A percentile compares a stretch with the other conserved stretches of the same genome.
These are phyloP conservation scores for Ophiosphaerella herpotricha DNA, from an alignment of 2,329 filamentous ascomycete genomes.

Conservation along the genomic window DNA sequence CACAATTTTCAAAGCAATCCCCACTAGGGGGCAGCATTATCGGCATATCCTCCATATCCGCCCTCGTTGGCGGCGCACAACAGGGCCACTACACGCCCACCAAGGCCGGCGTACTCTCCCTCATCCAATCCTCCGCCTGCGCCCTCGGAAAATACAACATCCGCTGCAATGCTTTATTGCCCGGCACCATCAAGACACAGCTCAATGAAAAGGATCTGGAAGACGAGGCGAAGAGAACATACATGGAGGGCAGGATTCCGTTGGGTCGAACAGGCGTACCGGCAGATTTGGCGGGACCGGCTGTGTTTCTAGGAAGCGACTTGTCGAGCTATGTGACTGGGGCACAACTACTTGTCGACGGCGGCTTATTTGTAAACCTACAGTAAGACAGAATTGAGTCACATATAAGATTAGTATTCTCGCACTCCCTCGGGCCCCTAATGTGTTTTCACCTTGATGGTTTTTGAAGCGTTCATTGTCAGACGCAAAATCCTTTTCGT, in stretches of 20 bases:
- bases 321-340: conserved; percentile 68
- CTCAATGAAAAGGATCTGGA: conserved; percentile 81
- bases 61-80: conserved; percentile 75
- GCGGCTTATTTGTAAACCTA: conserved; percentile 86
- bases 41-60: conserved; percentile 72
- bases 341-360: conserved; percentile 83
- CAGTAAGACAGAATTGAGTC: conserved; percentile 16
- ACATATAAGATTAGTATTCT: too few species aligned
- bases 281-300: conserved; percentile 78
- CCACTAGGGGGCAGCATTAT: conserved; percentile 77
- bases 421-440: too few species aligned
- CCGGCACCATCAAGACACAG: conserved; percentile 82
- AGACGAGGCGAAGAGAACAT: conserved; percentile 71
- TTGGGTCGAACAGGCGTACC: conserved; percentile 58
- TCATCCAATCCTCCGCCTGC: conserved; percentile 84
- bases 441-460: too few species aligned
- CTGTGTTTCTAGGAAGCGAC: conserved; percentile 79
- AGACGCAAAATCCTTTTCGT: too few species aligned
- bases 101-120: conserved; percentile 77
- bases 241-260: conserved; percentile 83
- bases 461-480: not conserved
- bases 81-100: conserved; percentile 87
- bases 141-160: conserved; percentile 77
- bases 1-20: conserved; percentile 73
- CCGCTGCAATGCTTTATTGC: conserved; percentile 80